Percentiles rank a stretch among this genome's conserved stretches.
phyloP scores from a whole-genome alignment of 306 rosid species.

The Nissolia schottii region DNA sequence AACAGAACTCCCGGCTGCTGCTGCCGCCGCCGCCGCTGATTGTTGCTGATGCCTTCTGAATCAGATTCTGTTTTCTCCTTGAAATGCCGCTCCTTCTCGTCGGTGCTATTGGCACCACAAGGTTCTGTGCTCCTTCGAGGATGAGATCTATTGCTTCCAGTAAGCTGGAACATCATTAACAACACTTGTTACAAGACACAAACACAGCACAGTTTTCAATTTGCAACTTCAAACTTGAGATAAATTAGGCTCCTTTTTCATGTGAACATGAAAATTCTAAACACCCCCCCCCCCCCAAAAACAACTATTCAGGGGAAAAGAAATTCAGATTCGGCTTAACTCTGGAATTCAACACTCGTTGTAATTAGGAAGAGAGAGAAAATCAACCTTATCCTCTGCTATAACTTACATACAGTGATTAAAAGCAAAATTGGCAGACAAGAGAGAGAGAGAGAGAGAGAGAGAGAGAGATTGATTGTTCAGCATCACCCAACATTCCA shows the following conservation, averaged over 20 bases:
- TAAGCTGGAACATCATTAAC: constrained; percentile 54
- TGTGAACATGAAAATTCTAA: not conserved
- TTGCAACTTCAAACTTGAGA: not conserved
- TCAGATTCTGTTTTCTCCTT: constrained; percentile 69
- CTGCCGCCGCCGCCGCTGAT: constrained; percentile 43
- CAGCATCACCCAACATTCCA: not conserved
- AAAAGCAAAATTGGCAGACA: not conserved
- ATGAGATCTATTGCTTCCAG: constrained; percentile 83
- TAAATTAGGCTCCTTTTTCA: not conserved
- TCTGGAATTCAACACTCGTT: not conserved
- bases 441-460: not conserved
- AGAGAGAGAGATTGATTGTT: not conserved
- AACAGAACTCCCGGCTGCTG: constrained; percentile 67
- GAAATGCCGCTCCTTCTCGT: constrained; percentile 40
- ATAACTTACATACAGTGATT: not conserved
- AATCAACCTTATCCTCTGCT: not conserved
- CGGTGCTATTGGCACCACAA: constrained; percentile 64
- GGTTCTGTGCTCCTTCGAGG: constrained; percentile 81
- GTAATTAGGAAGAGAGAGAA: not conserved
- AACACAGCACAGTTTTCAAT: not conserved
- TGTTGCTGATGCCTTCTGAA: constrained; percentile 33
- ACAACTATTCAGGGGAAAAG: not conserved
- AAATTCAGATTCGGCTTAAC: not conserved
- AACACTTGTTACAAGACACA: too few relatives aligned
- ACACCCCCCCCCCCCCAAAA: too few relatives aligned